A percentile compares a stretch with the other conserved stretches of the same genome.
Conservation (phyloP, 306 rosid species). For the Alnus rubra region DNA sequence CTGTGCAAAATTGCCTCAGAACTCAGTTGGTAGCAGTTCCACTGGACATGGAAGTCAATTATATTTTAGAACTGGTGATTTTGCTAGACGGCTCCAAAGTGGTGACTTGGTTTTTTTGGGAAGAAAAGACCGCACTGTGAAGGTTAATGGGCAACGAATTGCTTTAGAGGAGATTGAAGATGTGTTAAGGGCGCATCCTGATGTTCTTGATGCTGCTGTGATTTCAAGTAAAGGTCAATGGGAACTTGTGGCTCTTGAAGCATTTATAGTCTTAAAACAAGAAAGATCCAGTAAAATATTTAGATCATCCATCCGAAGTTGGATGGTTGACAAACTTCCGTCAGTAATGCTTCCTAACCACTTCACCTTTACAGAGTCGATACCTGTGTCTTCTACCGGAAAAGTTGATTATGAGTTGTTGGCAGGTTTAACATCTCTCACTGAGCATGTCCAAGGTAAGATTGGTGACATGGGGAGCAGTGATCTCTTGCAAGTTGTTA, state of each 20-base stretch:
- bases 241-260: conserved; percentile 50
- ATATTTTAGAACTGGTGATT: conserved; percentile 77
- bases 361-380: conserved; percentile 53
- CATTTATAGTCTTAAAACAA: conserved; percentile 63
- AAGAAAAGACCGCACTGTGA: conserved; percentile 79
- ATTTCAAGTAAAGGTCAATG: conserved; percentile 47
- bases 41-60: conserved; percentile 28
- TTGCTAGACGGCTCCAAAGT: conserved; percentile 58
- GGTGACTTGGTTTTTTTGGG: conserved; percentile 88
- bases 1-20: conserved; percentile 43
- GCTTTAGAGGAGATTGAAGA: conserved; percentile 80
- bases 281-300: conserved; percentile 45
- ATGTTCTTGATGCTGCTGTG: conserved; percentile 66
- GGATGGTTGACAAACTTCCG: conserved; percentile 74
- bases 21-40: conserved; percentile 33
- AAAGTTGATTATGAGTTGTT: conserved; percentile 72
- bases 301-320: conserved; percentile 57
- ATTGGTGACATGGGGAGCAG: conserved; percentile 36
- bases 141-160: conserved; percentile 77
- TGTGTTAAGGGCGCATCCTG: conserved; percentile 65
- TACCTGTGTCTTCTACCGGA: conserved; percentile 74
- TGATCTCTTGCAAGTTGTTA: conserved; percentile 58
- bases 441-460: conserved; percentile 37
- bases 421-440: conserved; percentile 37
- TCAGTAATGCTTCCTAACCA: conserved; percentile 57